Base-by-base conservation (phyloP, 1,139 yeast genomes). In the Kodamaea arcana region DNA sequence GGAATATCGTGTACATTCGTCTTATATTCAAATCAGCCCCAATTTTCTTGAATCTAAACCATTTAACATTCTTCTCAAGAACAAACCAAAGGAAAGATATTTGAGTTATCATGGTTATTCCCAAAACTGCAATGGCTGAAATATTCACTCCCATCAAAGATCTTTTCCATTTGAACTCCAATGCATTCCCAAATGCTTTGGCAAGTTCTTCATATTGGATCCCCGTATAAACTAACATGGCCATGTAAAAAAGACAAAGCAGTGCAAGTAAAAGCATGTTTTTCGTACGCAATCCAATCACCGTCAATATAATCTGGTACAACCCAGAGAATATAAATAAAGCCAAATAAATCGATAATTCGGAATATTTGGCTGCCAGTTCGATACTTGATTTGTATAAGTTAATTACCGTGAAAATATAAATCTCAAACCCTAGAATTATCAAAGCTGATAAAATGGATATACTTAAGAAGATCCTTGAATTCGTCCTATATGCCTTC, bases 181-280 rank as follows among this genome's bases (percentile, higher is more conserved):
- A 53, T 35, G 35, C 45, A 17, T 34, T 35, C 2, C 46, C 36
- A 12, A 68, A 54, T 3, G 59, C 54, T 4, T 44, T 40, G 13
- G 56, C 43, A 30, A 73, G 54, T 53, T 75, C 79, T 35, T 60
- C 59, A 46, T 62, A 73, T 47, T 74, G 79, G 26, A 75, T 62
- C 9, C 75, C 74, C 2, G 78, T 65, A 48, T 75, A 74, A 3
- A 71, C 56, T 46, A 72, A 53, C 73, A 75, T 65, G 31, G 74
- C 70, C n/a, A 58, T 58, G 43, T 68, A 65, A 44, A 74, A 74
- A 12, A 62, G 35, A 42, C 74, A 62, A 28, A 75, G 57, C 43
- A 72, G 65, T 18, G 65, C 51, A 16, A 69, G 56, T 48, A 56
- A 58, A 46, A 65, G 49, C 43, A 72, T 62, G 44, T 75, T 74